These are phyloP conservation scores for Papilionanthe hybrid DNA, from an alignment of 116 monocot species.

Conservation along the genomic window DNA sequence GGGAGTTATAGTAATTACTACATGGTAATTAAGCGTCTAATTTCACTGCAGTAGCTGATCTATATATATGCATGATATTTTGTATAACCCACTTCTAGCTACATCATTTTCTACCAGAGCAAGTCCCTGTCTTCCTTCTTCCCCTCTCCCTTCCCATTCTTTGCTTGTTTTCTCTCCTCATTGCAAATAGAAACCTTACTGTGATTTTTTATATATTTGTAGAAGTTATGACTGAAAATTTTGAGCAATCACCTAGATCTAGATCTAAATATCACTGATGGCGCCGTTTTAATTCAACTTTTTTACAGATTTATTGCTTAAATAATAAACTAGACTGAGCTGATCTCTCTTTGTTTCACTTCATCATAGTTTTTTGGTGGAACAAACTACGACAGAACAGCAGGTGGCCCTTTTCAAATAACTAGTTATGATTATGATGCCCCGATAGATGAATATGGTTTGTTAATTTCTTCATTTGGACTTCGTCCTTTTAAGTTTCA, in stretches of 20 bases:
- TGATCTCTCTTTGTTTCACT: conserved; percentile 7
- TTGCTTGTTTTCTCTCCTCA: not conserved
- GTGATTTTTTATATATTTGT: not conserved
- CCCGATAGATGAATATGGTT: conserved; percentile 84
- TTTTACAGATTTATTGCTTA: not conserved
- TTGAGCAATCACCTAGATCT: not conserved
- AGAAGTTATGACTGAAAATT: not conserved
- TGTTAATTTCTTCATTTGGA: conserved; percentile 10
- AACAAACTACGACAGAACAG: conserved; percentile 70
- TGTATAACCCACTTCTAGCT: not conserved
- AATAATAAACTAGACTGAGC: not conserved
- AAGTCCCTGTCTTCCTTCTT: not conserved
- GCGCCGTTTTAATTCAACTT: not conserved
- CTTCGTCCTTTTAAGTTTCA: not conserved
- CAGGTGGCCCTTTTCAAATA: conserved; percentile 64
- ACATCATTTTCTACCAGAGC: not conserved
- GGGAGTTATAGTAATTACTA: conserved; percentile 80
- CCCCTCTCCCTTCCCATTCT: not conserved
- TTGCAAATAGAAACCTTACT: not conserved
- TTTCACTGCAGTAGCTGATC: not conserved
- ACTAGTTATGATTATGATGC: conserved; percentile 90
- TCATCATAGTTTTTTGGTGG: conserved; percentile 67
- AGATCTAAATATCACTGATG: not conserved
- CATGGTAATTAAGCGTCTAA: conserved; percentile 42
- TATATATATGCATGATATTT: not conserved